Base-by-base conservation (phyloP, 2,329 filamentous ascomycete species). In the Pseudonectria buxi region DNA sequence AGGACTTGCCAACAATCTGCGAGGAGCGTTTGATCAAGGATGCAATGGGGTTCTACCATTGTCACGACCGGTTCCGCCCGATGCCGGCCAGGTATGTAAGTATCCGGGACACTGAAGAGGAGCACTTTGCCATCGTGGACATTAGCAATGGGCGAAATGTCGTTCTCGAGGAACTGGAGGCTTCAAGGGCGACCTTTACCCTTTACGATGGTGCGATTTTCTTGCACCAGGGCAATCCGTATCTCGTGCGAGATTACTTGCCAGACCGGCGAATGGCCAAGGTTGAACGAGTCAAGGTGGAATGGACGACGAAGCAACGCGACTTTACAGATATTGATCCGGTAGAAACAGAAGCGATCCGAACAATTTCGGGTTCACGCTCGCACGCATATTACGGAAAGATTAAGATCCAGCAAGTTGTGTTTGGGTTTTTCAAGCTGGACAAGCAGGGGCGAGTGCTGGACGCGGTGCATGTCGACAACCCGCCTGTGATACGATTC, bases 361-460 rank as follows among this genome's bases (percentile, higher is more conserved):
- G 87, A 7, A 74, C 71, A 13, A 85, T 95, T 26, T 47, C 61
- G 0, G 67, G 65, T 1, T 82, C 78, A 0, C 61, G 69, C 4
- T 83, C 74, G 0, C 74, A 78, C 41, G 90, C 89, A 1, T 96
- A 86, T 62, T 89, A 86, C 55, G 92, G 92, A 25, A 68, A 77
- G 0, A 90, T 98, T 56, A 82, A 83, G 50, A 89, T 96, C 52
- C 78, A 83, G 45, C 83, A 90, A 47, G 82, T 86, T 22, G 88
- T 98, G 2, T 96, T 94, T 57, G 92, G 92, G 2, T 98, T 92
- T 67, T 96, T 95, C 73, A 96, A 96, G 57, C 68, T 95, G n/a
- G 89, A 96, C 61, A 83, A 82, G 55, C 82, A 79, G 47, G 77
- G 83, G 2, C 79, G 86, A 2, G 86, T 96, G 38, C 74, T 96